Evolutionary conservation across 176 grass and related monocot species (phyloP).

Genomic region (Canna indica): DNA sequence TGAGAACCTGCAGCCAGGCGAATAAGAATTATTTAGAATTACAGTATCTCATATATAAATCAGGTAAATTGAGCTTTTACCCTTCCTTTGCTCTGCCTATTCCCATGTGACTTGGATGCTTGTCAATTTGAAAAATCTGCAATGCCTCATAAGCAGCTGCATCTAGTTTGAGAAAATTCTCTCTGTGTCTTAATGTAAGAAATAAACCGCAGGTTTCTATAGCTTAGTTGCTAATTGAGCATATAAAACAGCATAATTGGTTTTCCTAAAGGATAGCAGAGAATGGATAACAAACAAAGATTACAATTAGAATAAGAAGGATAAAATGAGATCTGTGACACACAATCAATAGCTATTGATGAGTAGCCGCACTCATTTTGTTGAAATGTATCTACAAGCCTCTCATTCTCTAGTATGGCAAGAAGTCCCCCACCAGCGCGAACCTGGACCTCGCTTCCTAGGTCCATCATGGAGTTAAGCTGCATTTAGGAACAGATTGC

Average conservation of each 20-base stretch:
- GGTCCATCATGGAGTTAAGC: constrained; percentile 99
- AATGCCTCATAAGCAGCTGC: constrained; percentile 85
- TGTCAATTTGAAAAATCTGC: constrained; percentile 96
- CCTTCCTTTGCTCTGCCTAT: constrained; percentile 97
- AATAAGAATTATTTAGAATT: constrained; percentile 22
- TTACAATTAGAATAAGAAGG: constrained; percentile 27
- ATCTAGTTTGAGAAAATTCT: constrained; percentile 92
- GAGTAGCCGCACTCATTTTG: constrained; percentile 68
- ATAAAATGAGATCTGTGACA: constrained; percentile 94
- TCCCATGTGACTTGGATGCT: constrained; percentile 94
- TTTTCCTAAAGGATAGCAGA: neutral
- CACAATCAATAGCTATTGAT: constrained; percentile 73
- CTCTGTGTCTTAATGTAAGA: constrained; percentile 58
- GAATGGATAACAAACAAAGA: neutral
- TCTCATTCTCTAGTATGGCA: constrained; percentile 88
- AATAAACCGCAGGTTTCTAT: constrained; percentile 18
- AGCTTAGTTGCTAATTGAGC: neutral
- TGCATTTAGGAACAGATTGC: constrained; percentile 29
- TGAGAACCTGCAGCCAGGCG: constrained; percentile 60
- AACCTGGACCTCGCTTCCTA: constrained; percentile 94
- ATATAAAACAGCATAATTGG: neutral
- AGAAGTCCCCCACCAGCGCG: constrained; percentile 91
- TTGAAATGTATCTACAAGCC: constrained; percentile 76
- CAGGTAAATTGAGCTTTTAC: constrained; percentile 32
- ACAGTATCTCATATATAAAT: constrained; percentile 4